Conservation (phyloP, 441 rosid genomes). For the Heliophila coronopifolia region DNA sequence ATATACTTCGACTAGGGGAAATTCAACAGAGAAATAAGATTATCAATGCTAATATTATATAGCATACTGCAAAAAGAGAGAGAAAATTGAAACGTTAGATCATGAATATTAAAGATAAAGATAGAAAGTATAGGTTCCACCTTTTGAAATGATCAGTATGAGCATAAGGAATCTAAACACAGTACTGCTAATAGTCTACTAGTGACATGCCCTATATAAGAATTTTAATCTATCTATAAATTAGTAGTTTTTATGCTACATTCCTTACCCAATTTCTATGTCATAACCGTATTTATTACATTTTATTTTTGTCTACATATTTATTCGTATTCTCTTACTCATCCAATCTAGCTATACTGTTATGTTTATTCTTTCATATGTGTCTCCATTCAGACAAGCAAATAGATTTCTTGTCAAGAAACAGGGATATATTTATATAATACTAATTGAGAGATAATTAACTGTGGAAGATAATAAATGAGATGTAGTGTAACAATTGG, state of each 20-base stretch:
- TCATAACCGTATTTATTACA: constrained; percentile 2
- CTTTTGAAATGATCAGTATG: constrained; percentile 26
- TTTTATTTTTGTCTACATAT: constrained; percentile 15
- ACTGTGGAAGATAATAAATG: constrained; percentile 14
- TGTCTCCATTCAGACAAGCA: constrained; percentile 20
- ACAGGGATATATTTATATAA: not conserved
- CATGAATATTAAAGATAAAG: constrained; percentile 26
- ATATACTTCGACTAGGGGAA: not conserved
- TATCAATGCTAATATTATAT: not conserved
- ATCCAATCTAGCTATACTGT: not conserved
- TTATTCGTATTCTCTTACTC: constrained; percentile 17
- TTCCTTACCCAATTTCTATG: constrained; percentile 23
- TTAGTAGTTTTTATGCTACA: constrained; percentile 19
- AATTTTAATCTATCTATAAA: constrained; percentile 3
- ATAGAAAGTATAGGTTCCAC: constrained; percentile 27
- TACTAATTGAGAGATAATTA: constrained; percentile 9
- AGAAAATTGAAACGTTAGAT: constrained; percentile 5
- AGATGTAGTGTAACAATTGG: constrained; percentile 20
- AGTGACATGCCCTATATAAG: constrained; percentile 15
- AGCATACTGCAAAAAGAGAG: not conserved
- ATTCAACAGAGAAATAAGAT: not conserved
- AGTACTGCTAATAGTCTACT: constrained; percentile 20
- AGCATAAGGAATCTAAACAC: constrained; percentile 28
- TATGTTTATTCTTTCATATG: not conserved
- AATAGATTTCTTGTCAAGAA: not conserved